Conservation (phyloP, 441 rosid genomes). For the Erysimum cheiri region DNA sequence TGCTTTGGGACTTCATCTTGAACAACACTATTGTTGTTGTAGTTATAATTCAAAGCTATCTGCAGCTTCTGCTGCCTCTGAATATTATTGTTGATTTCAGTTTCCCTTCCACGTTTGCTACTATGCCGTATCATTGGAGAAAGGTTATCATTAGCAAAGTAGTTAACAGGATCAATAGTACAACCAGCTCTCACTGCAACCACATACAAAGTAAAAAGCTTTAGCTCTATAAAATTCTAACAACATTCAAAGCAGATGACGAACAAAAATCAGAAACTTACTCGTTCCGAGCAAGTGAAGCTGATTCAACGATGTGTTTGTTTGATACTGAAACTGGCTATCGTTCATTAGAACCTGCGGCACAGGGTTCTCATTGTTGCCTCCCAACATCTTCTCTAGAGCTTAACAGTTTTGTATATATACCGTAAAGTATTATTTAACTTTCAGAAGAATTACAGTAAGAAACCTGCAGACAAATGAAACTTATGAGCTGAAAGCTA, state of each 20-base stretch:
- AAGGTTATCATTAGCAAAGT: constrained; percentile 50
- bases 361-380: constrained; percentile 53
- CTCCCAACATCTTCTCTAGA: constrained; percentile 59
- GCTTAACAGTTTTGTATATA: not conserved
- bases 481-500: constrained; percentile 24
- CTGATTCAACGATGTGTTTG: constrained; percentile 54
- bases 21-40: constrained; percentile 48
- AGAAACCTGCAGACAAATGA: constrained; percentile 45
- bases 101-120: constrained; percentile 55
- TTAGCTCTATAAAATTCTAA: not conserved
- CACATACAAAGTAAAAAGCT: constrained; percentile 2
- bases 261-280: constrained; percentile 42
- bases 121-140: constrained; percentile 45
- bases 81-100: constrained; percentile 39
- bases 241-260: not conserved
- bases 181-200: constrained; percentile 50
- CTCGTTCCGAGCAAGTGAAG: constrained; percentile 60
- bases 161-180: constrained; percentile 48
- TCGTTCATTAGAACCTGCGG: constrained; percentile 53
- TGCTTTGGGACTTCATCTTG: constrained; percentile 54
- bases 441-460: constrained; percentile 17
- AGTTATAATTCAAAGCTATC: constrained; percentile 48
- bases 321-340: constrained; percentile 53
- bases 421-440: not conserved
- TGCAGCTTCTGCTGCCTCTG: constrained; percentile 51